Evolutionary conservation across 2,329 filamentous ascomycete species (phyloP), one percentile per base, ranked within the genome.

Genomic region (Paecilomyces dactylethromorphus): DNA sequence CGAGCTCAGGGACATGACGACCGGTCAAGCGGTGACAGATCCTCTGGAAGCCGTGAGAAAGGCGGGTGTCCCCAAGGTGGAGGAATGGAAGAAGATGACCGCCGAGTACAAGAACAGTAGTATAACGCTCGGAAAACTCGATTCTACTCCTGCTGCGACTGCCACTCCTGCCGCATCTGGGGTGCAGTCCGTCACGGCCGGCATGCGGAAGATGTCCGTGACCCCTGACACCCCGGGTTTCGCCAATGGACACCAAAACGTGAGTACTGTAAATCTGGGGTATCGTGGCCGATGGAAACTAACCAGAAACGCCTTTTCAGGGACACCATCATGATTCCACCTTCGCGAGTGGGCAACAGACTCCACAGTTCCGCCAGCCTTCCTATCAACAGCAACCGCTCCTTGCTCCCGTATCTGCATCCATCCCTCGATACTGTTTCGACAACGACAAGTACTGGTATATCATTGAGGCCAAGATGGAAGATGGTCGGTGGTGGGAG

Each of bases 41-140:
- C 86, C 93, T 0, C 82, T 90, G 26, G 92, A 92, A 31, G 93
- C 94, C 1, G 91, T 99, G 58, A 85, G 86, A 67, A 87, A 88
- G 66, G 94, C 94, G 1, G 92, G 93, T 21, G 92, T 99, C 7
- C 94, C 94, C 12, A 89, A 88, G 68, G 94, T 99, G 3, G 94
- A 99, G 71, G 94, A 99, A 69, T 99, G 94, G 94, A 99, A 99
- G 81, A 96, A 95, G 78, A 97, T 97, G 91, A 92, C 94, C 0
- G 93, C 93, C 58, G 93, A 97, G 64, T 99, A 99, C 78, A 99
- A 99, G 81, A 97, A 97, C 73, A 96, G 92, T 74, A 97, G 94
- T 76, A 97, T 99, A 71, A 93, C 92, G 0, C 80, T 99, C 50
- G 94, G 94, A 65, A 96, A 93, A 76, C 93, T 95, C 65, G 91